These are phyloP conservation scores for Chlorella sp. DNA, from an alignment of 139 green algal species.

Conservation along the genomic window DNA sequence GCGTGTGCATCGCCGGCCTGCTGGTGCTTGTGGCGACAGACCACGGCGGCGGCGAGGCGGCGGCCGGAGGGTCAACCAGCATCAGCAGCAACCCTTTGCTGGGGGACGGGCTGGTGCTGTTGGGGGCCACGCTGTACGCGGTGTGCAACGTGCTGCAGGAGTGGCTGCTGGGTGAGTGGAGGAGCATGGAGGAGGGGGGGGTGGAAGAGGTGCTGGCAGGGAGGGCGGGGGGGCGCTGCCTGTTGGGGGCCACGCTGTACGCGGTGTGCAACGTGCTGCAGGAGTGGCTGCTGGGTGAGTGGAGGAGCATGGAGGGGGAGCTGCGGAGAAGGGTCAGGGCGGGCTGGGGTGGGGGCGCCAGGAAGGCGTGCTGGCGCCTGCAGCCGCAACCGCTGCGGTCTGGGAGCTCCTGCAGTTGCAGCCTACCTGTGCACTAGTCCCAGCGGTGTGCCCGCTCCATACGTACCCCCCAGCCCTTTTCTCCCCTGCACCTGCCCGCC, in stretches of 20 bases:
- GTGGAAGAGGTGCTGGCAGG: no score
- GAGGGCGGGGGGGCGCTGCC: no score
- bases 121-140: constrained; percentile 74
- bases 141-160: constrained; percentile 73
- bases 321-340: no score
- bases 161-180: constrained; percentile 41
- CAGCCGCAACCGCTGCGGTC: background rate
- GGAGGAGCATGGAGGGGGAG: background rate
- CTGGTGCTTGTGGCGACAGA: constrained; percentile 69
- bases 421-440: background rate
- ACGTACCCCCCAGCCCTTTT: no score
- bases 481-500: background rate
- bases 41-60: constrained; percentile 1
- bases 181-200: no score
- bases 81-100: constrained; percentile 48
- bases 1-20: constrained; percentile 75
- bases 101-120: constrained; percentile 78
- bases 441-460: no score
- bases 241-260: constrained; percentile 76
- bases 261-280: constrained; percentile 73
- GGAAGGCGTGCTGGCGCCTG: background rate
- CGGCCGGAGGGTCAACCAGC: constrained; percentile 13
- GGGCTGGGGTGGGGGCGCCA: no score
- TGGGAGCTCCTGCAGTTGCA: background rate
- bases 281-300: constrained; percentile 50